Evolutionary conservation across 2,329 filamentous ascomycete genomes (phyloP), one percentile per base, ranked within the genome.

Genomic region (Clonostachys chloroleuca): DNA sequence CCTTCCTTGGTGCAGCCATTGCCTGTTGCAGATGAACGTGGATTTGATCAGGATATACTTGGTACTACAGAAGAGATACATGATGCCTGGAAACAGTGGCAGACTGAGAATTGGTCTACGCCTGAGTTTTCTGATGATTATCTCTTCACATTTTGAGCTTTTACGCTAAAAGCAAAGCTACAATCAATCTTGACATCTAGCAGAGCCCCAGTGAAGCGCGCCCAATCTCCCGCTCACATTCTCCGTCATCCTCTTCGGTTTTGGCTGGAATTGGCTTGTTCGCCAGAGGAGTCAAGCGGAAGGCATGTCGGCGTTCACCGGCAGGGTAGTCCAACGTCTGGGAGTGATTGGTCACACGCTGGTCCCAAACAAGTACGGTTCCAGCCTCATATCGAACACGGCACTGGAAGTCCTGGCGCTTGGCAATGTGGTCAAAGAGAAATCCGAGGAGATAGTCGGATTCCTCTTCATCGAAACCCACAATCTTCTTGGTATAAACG

Each of bases 321-420:
- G 42, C 42, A 10, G 42, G 18, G 13, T 44, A 44, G 75, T 92
- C 87, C 12, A 90, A 70, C 39, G 90, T 69, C 2, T 87, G 87
- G 9, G 85, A 84, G 61, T 92, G 87, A 52, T 80, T 76, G 12
- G 85, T 89, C 3, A 90, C 81, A 30, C 86, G 77, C 68, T 90
- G 90, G 63, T 91, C 87, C 87, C 87, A 92, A 2, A 91, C 83
- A 4, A 91, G 84, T 0, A 92, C 87, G 0, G 86, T 90, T 10
- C 81, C 79, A 35, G 80, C 72, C 53, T 80, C 80, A 87, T 87
- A 92, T 60, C 85, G 85, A 39, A 92, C 75, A 24, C 83, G 72
- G 6, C 78, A 83, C 55, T 86, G 81, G 42, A 82, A 66, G 60
- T 88, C 85, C 42, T 83, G 81, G 42, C 67, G 67, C 14, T 59